These are phyloP conservation scores for Nicotiana noctiflora DNA, from an alignment of 257 asterid genomes.

Conservation along the genomic window DNA sequence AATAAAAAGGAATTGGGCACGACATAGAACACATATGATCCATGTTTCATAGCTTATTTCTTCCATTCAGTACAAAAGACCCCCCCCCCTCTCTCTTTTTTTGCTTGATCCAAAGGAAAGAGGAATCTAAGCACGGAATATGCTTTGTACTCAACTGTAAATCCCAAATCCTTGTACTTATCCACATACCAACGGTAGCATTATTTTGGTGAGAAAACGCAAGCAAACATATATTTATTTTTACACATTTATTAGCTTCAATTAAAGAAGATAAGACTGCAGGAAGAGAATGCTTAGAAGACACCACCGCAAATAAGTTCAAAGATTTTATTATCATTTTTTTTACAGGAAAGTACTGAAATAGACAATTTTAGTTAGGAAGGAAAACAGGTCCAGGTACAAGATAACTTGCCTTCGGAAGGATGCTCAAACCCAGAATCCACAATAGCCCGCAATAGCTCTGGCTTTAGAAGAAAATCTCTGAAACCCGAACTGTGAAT, in stretches of 20 bases:
- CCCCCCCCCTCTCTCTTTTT: not conserved
- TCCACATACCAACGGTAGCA: not conserved
- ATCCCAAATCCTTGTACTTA: not conserved
- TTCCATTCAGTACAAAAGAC: not conserved
- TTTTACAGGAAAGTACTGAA: not conserved
- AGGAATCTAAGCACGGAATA: not conserved
- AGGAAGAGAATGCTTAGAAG: not conserved
- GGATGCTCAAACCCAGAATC: slow-evolving; percentile 52
- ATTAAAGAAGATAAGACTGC: too few species aligned
- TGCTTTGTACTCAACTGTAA: not conserved
- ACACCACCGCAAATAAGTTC: not conserved
- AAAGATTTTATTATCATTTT: not conserved
- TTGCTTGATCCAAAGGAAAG: not conserved
- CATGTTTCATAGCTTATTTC: not conserved
- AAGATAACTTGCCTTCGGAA: slow-evolving; percentile 39
- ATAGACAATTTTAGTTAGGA: not conserved
- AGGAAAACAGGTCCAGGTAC: not conserved
- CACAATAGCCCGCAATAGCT: slow-evolving; percentile 41
- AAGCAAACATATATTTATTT: not conserved
- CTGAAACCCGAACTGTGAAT: slow-evolving; percentile 50
- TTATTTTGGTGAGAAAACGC: not conserved
- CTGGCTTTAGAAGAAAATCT: slow-evolving; percentile 45
- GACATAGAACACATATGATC: not conserved
- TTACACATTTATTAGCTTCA: not conserved
- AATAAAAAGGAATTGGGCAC: not conserved